Conservation (phyloP, 257 asterid genomes). For the Marsdenia floribunda region DNA sequence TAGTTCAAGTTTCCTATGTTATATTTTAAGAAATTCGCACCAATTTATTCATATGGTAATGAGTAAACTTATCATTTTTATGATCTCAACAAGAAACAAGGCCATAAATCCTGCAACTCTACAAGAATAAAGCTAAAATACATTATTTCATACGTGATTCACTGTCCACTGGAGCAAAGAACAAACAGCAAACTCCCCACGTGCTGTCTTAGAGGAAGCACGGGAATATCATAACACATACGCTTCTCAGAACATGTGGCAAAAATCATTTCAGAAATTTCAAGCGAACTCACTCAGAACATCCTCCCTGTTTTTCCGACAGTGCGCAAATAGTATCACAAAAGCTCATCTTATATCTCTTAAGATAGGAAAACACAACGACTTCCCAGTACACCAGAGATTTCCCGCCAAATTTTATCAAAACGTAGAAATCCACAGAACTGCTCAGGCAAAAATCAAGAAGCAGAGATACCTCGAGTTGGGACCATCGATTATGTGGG, state of each 20-base stretch:
- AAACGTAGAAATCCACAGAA: neutral
- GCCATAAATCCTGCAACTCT: neutral
- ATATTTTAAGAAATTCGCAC: neutral
- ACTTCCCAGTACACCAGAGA: neutral
- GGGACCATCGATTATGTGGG: constrained; percentile 55
- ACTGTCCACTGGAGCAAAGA: neutral
- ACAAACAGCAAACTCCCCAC: neutral
- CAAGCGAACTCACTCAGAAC: neutral
- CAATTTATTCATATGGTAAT: neutral
- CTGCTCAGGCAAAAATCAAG: constrained; percentile 16
- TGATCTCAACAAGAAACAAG: neutral
- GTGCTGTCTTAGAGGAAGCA: neutral
- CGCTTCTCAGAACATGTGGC: neutral
- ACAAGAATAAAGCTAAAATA: neutral
- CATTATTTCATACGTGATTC: neutral
- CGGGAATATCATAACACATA: neutral
- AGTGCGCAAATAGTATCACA: neutral
- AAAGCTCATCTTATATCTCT: neutral
- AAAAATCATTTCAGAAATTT: neutral
- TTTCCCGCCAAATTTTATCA: constrained; percentile 33
- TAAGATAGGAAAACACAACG: neutral
- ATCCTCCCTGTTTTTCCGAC: neutral
- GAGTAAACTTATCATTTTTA: neutral
- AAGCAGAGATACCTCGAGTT: constrained; percentile 39
- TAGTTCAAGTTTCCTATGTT: neutral